These are phyloP conservation scores for Trichoderma gracile DNA, from an alignment of 2,329 filamentous ascomycete genomes.

Conservation along the genomic window DNA sequence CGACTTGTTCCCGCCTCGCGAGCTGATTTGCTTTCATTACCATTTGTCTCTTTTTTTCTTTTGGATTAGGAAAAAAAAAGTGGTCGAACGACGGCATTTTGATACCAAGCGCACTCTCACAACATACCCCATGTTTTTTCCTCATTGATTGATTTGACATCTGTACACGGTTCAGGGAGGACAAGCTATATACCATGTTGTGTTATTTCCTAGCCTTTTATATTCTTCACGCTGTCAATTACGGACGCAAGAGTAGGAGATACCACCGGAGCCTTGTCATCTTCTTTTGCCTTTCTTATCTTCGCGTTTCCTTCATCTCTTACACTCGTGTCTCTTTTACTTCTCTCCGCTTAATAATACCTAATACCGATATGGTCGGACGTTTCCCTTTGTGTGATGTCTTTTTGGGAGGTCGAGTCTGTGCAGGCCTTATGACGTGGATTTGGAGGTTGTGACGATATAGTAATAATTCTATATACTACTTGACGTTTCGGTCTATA, in stretches of 20 bases:
- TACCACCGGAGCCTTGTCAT: constrained; percentile 18
- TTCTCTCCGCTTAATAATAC: neutral
- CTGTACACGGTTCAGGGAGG: neutral
- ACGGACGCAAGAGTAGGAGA: constrained; percentile 27
- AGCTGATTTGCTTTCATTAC: neutral
- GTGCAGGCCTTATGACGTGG: neutral
- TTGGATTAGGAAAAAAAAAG: constrained; percentile 17
- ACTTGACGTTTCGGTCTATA: no score
- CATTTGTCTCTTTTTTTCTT: neutral
- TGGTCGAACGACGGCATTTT: constrained; percentile 17
- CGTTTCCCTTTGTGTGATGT: neutral
- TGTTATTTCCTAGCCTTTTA: neutral
- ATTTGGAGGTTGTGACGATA: neutral
- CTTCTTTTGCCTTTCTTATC: neutral
- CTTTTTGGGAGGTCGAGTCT: neutral
- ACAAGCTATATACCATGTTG: constrained; percentile 12
- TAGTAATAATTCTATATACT: neutral
- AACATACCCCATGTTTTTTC: constrained; percentile 18
- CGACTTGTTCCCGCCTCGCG: no score
- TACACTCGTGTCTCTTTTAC: neutral
- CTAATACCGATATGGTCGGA: no score
- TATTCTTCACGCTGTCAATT: constrained; percentile 14
- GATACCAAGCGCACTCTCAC: constrained; percentile 21
- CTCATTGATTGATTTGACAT: neutral
- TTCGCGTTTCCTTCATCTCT: neutral